Evolutionary conservation across 352 stramenopile species (phyloP).

Genomic region (Phytophthora quininea): DNA sequence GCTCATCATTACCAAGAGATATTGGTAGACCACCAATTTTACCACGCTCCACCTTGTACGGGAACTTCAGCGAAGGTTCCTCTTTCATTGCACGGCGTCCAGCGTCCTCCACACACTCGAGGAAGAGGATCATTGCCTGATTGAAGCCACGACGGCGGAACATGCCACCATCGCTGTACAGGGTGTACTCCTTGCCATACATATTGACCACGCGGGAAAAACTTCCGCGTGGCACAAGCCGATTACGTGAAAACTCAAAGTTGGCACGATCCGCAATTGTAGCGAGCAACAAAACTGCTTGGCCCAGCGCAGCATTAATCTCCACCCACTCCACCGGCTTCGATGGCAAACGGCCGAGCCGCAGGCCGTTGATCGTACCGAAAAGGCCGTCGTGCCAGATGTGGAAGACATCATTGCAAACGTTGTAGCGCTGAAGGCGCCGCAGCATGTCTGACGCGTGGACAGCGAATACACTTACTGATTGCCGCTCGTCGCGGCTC

Average conservation of each 20-base stretch:
- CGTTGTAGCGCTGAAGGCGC: conserved; percentile 84
- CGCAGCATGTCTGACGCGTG: conserved; percentile 85
- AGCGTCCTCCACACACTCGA: conserved; percentile 90
- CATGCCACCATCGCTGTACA: conserved; percentile 84
- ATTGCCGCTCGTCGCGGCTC: conserved; percentile 79
- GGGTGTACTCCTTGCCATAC: conserved; percentile 83
- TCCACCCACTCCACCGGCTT: conserved; percentile 90
- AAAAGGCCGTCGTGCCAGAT: conserved; percentile 92
- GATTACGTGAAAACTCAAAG: conserved; percentile 87
- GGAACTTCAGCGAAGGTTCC: conserved; percentile 89
- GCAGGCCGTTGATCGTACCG: conserved; percentile 89
- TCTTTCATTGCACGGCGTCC: conserved; percentile 87
- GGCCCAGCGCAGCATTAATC: conserved; percentile 89
- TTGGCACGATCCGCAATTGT: conserved; percentile 83
- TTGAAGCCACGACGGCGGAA: conserved; percentile 92
- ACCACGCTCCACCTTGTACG: conserved; percentile 90
- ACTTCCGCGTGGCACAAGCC: conserved; percentile 82
- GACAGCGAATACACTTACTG: conserved; percentile 74
- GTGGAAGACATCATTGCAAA: conserved; percentile 92
- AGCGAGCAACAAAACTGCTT: conserved; percentile 82
- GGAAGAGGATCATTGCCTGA: conserved; percentile 89
- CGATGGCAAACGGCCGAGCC: conserved; percentile 79
- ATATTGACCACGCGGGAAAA: conserved; percentile 87
- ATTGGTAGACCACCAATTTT: conserved; percentile 92
- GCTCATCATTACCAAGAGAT: conserved; percentile 86